phyloP scores from a whole-genome alignment of 495 filamentous ascomycete species.

The Penicillium mononematosum region DNA sequence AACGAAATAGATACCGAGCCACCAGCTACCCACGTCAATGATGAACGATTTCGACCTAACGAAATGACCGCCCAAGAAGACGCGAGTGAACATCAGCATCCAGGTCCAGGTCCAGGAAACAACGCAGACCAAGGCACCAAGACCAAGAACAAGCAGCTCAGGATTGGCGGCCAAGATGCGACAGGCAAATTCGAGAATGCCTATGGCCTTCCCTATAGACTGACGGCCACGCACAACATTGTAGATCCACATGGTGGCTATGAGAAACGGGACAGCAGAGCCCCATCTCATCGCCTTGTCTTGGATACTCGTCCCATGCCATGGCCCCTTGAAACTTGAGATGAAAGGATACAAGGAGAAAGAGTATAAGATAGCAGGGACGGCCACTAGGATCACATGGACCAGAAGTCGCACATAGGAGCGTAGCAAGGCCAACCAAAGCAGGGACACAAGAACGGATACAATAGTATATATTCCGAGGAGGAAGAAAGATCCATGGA shows the following conservation, averaged over 20 bases:
- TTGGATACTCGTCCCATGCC: slow-evolving; percentile 70
- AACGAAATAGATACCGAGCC: slow-evolving; percentile 84
- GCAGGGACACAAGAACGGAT: slow-evolving; percentile 77
- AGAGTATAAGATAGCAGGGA: slow-evolving; percentile 79
- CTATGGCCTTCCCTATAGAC: slow-evolving; percentile 73
- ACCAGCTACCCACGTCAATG: slow-evolving; percentile 85
- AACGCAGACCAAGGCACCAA: slow-evolving; percentile 70
- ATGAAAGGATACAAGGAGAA: slow-evolving; percentile 91
- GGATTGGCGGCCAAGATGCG: slow-evolving; percentile 84
- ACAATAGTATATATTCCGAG: slow-evolving; percentile 87
- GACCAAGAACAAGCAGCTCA: slow-evolving; percentile 75
- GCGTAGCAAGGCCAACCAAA: slow-evolving; percentile 87
- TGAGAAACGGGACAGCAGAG: slow-evolving; percentile 69
- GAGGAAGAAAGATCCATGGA: slow-evolving; percentile 83
- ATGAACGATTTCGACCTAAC: slow-evolving; percentile 63
- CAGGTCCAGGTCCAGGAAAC: slow-evolving; percentile 92
- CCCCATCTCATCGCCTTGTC: slow-evolving; percentile 89
- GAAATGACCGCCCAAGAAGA: slow-evolving; percentile 85
- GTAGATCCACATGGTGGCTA: slow-evolving; percentile 77
- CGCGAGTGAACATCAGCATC: slow-evolving; percentile 93
- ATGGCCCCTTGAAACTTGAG: slow-evolving; percentile 76
- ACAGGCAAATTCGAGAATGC: slow-evolving; percentile 87
- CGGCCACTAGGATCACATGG: slow-evolving; percentile 72
- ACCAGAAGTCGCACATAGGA: slow-evolving; percentile 82
- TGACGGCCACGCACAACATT: slow-evolving; percentile 75